These are phyloP conservation scores for Globisporangium rhizosaccharum DNA, from an alignment of 352 stramenopile species.

Conservation along the genomic window DNA sequence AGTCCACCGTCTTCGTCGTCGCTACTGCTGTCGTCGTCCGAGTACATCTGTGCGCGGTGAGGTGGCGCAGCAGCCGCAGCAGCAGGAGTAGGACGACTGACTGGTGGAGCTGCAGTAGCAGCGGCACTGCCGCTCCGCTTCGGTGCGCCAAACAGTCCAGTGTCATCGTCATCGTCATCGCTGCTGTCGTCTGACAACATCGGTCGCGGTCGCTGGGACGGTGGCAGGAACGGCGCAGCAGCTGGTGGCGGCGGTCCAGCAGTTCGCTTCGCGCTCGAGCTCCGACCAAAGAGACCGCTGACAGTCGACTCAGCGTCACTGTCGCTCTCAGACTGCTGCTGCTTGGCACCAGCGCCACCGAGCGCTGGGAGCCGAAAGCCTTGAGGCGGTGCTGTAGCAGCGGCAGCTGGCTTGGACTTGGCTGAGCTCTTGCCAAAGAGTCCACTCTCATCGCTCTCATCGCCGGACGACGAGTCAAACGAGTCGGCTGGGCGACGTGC, in stretches of 20 bases:
- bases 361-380: slow-evolving; percentile 25
- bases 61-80: slow-evolving; percentile 18
- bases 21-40: slow-evolving; percentile 17
- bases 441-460: slow-evolving; percentile 15
- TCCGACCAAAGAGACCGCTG: slow-evolving; percentile 35
- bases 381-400: slow-evolving; percentile 16
- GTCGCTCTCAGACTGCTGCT: slow-evolving; percentile 31
- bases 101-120: slow-evolving; percentile 10
- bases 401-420: slow-evolving; percentile 5
- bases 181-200: slow-evolving; percentile 39
- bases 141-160: slow-evolving; percentile 36
- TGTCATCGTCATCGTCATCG: slow-evolving; percentile 31
- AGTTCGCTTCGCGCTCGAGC: slow-evolving; percentile 10
- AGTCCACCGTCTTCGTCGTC: slow-evolving; percentile 13
- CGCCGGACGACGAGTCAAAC: slow-evolving; percentile 21
- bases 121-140: background rate
- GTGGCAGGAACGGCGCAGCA: background rate
- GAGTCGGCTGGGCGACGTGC: slow-evolving; percentile 15
- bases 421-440: slow-evolving; percentile 17
- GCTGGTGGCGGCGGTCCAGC: background rate
- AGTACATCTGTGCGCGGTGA: slow-evolving; percentile 15
- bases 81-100: slow-evolving; percentile 15
- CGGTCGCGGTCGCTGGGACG: slow-evolving; percentile 23
- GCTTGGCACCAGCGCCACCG: slow-evolving; percentile 10
- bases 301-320: slow-evolving; percentile 47